phyloP scores from a whole-genome alignment of 352 stramenopile species.

The Paralagenidium karlingii region DNA sequence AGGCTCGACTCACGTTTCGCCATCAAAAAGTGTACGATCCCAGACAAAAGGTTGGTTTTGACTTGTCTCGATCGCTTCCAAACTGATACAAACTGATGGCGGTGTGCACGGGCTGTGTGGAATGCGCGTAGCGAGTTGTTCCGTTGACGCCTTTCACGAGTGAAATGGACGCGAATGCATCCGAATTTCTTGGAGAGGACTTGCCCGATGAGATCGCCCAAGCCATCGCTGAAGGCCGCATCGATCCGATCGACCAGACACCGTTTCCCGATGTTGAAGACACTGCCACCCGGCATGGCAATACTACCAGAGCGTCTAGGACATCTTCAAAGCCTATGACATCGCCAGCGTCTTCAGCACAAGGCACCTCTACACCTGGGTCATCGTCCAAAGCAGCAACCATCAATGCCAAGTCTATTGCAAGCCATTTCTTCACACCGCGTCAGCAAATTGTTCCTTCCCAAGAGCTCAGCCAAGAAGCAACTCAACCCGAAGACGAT shows the following conservation, averaged over 20 bases:
- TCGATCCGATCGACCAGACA: constrained; percentile 38
- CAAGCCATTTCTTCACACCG: too few species aligned
- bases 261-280: not conserved
- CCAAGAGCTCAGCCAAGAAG: constrained; percentile 25
- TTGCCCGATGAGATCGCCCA: constrained; percentile 25
- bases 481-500: constrained; percentile 20
- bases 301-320: not conserved
- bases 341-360: not conserved
- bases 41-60: constrained; percentile 18
- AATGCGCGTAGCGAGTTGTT: constrained; percentile 30
- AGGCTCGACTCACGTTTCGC: constrained; percentile 47
- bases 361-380: not conserved
- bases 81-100: not conserved
- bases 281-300: not conserved
- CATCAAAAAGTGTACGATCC: constrained; percentile 65
- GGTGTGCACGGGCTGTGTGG: constrained; percentile 4
- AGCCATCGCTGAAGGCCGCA: constrained; percentile 48
- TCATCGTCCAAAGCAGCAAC: not conserved
- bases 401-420: too few species aligned
- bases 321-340: not conserved
- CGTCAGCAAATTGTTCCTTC: not conserved
- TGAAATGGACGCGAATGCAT: constrained; percentile 12
- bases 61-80: constrained; percentile 1
- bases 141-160: constrained; percentile 40
- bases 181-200: constrained; percentile 39